Evolutionary conservation across 345 rosid genomes (phyloP).

Genomic region (Theobroma cacao): DNA sequence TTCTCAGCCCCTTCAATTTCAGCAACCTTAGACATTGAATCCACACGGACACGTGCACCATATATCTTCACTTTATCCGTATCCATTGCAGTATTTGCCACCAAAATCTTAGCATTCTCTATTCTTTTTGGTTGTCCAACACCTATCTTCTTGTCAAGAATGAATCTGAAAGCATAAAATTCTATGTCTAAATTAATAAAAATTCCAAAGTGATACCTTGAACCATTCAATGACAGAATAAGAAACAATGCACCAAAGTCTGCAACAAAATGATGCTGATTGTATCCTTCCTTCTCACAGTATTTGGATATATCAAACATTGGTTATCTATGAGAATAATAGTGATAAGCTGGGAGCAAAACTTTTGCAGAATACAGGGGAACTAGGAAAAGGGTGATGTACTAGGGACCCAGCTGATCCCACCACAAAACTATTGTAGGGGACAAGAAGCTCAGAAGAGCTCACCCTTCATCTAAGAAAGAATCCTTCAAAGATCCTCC

Average conservation of each 20-base stretch:
- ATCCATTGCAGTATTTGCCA: conserved; percentile 99
- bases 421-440: background rate
- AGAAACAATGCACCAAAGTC: background rate
- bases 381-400: background rate
- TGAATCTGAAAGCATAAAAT: conserved; percentile 52
- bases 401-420: background rate
- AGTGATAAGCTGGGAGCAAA: background rate
- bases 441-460: background rate
- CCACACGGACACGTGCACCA: conserved; percentile 99
- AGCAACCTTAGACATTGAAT: conserved; percentile 96
- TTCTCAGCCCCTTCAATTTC: conserved; percentile 99
- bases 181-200: conserved; percentile 3
- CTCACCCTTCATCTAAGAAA: conserved; percentile 98
- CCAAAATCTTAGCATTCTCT: conserved; percentile 94
- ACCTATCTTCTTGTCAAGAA: conserved; percentile 99
- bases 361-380: background rate
- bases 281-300: background rate
- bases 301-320: background rate
- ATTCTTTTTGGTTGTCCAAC: conserved; percentile 95
- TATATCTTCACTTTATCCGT: conserved; percentile 98
- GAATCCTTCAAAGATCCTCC: conserved; percentile 96
- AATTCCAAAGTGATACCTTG: background rate
- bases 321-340: background rate
- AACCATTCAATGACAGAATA: background rate
- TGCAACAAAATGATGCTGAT: background rate